phyloP scores from a whole-genome alignment of 176 grass and related monocot species.

The Paspalum vaginatum region DNA sequence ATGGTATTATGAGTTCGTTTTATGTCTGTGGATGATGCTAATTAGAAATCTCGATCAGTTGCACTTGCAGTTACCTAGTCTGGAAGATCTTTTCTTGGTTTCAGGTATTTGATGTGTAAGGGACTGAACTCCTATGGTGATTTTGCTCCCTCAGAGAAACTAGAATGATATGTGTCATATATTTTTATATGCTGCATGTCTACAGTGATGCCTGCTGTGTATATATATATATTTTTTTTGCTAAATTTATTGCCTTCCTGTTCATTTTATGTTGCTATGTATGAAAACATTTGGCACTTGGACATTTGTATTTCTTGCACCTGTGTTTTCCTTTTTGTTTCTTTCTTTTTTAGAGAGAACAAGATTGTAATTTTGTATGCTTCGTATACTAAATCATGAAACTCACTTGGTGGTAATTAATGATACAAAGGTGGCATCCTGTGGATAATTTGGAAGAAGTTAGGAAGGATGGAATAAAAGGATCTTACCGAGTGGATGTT shows the following conservation, averaged over 20 bases:
- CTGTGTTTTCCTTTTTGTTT: neutral
- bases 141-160: slow-evolving; percentile 10
- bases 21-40: neutral
- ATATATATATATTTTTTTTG: too few species aligned
- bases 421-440: slow-evolving; percentile 92
- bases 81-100: neutral
- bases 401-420: slow-evolving; percentile 60
- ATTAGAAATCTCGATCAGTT: neutral
- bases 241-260: neutral
- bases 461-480: slow-evolving; percentile 63
- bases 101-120: neutral
- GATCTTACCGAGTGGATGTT: slow-evolving; percentile 72
- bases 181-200: neutral
- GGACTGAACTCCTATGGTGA: neutral
- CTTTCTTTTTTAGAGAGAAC: neutral
- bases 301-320: slow-evolving; percentile 16
- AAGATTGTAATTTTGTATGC: neutral
- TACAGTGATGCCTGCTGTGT: too few species aligned
- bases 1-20: neutral
- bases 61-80: neutral
- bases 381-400: slow-evolving; percentile 22
- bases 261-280: neutral
- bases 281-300: neutral
- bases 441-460: slow-evolving; percentile 43
- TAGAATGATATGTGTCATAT: neutral